Percentiles rank a stretch among this genome's conserved stretches.
phyloP scores from a whole-genome alignment of 257 asterid genomes.

The Solanum megistacrolobum region DNA sequence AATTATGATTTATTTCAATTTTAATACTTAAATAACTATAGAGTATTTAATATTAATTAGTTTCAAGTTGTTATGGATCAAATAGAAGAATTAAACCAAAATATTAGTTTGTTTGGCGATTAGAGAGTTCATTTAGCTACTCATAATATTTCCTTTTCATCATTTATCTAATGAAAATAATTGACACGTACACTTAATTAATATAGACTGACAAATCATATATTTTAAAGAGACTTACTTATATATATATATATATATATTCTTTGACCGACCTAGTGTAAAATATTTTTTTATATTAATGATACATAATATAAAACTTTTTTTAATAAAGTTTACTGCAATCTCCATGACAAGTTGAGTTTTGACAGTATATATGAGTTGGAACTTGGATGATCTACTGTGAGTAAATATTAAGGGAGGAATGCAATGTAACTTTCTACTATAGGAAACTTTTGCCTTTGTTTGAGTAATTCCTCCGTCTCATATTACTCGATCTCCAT shows the following conservation, averaged over 20 bases:
- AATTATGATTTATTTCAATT: too few species aligned
- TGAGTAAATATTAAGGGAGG: background rate
- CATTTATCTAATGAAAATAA: background rate
- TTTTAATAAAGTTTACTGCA: background rate
- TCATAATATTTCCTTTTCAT: too few species aligned
- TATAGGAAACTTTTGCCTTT: background rate
- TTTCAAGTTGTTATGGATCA: background rate
- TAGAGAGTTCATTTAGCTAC: background rate
- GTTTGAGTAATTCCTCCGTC: background rate
- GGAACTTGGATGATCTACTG: background rate
- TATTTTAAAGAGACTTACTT: background rate
- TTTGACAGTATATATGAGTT: background rate
- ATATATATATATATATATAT: background rate
- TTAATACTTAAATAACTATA: too few species aligned
- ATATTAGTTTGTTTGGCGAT: background rate
- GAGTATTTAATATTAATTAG: background rate
- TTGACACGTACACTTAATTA: background rate
- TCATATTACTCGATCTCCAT: too few species aligned
- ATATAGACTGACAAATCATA: background rate
- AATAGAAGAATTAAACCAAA: too few species aligned
- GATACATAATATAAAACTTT: background rate
- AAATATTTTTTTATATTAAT: background rate
- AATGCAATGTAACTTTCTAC: background rate
- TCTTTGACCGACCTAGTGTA: background rate
- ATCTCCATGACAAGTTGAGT: background rate